These are phyloP conservation scores for Aspergillus ellipticus DNA, from an alignment of 495 filamentous ascomycete species.

Conservation along the genomic window DNA sequence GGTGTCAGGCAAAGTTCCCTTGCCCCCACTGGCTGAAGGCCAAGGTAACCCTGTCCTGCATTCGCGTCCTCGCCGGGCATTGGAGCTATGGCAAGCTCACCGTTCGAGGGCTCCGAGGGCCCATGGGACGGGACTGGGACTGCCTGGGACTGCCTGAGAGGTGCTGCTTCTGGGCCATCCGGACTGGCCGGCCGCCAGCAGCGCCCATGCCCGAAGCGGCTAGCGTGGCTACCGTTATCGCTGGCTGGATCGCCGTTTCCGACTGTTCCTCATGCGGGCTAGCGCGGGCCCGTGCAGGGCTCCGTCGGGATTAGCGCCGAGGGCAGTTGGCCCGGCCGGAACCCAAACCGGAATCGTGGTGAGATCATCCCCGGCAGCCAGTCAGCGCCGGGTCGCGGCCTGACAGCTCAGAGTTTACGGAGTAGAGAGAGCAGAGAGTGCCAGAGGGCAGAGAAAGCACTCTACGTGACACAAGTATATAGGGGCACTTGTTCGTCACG, in stretches of 20 bases:
- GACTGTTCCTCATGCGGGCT: background rate
- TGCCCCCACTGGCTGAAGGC: background rate
- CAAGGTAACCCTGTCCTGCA: background rate
- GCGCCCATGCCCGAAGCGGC: background rate
- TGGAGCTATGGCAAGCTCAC: background rate
- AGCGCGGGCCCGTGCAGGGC: background rate
- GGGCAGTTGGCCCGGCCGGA: background rate
- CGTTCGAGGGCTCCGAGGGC: background rate
- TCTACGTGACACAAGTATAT: too few relatives aligned
- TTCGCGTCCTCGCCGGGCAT: background rate
- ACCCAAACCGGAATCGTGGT: too few relatives aligned
- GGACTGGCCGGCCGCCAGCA: too few relatives aligned
- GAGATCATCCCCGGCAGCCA: background rate
- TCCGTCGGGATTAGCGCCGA: background rate
- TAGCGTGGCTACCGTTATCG: background rate
- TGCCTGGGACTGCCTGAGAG: background rate
- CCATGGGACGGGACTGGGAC: too few relatives aligned
- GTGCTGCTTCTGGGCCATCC: background rate
- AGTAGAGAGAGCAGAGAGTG: too few relatives aligned
- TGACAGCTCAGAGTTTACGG: too few relatives aligned
- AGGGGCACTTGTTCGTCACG: too few relatives aligned
- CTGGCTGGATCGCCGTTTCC: background rate
- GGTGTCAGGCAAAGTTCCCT: background rate
- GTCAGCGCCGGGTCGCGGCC: too few relatives aligned
- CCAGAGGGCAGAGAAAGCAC: too few relatives aligned